phyloP scores from a whole-genome alignment of 768 basidiomycete species.

The Mycena galericulata region DNA sequence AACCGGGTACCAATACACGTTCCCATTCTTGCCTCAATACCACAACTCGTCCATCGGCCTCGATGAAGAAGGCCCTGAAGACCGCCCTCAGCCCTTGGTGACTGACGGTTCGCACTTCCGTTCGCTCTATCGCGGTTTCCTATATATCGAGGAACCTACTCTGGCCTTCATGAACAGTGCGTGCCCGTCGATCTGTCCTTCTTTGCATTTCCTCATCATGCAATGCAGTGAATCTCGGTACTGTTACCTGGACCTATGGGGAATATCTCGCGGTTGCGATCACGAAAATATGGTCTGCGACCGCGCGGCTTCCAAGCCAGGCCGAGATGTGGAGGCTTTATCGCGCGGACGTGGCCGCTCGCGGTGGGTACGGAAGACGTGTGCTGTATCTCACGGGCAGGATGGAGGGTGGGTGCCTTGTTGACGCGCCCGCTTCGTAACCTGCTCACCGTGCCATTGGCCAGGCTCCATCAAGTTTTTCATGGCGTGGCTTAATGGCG shows the following conservation, averaged over 20 bases:
- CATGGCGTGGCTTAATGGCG: slow-evolving; percentile 54
- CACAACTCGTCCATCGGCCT: slow-evolving; percentile 35
- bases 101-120: slow-evolving; percentile 42
- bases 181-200: no score
- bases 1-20: slow-evolving; percentile 47
- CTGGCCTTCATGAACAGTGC: slow-evolving; percentile 39
- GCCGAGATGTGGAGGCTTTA: slow-evolving; percentile 49
- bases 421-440: slow-evolving; percentile 41
- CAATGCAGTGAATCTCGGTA: slow-evolving; percentile 25
- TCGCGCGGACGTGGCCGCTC: slow-evolving; percentile 42
- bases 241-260: slow-evolving; percentile 22
- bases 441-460: neutral
- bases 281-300: slow-evolving; percentile 35
- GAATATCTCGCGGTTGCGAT: slow-evolving; percentile 32
- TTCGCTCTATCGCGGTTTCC: slow-evolving; percentile 42
- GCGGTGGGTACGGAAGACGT: slow-evolving; percentile 51
- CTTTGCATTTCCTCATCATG: neutral
- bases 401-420: slow-evolving; percentile 11
- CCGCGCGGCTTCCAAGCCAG: slow-evolving; percentile 43
- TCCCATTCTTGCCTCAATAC: slow-evolving; percentile 46
- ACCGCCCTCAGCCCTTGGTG: slow-evolving; percentile 35
- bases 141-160: slow-evolving; percentile 49
- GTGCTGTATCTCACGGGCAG: slow-evolving; percentile 54
- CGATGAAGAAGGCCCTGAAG: slow-evolving; percentile 26
- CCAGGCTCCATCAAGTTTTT: slow-evolving; percentile 43